Evolutionary conservation across 2,329 filamentous ascomycete genomes (phyloP), one percentile per base, ranked within the genome.

Genomic region (Paecilomyces sp.): DNA sequence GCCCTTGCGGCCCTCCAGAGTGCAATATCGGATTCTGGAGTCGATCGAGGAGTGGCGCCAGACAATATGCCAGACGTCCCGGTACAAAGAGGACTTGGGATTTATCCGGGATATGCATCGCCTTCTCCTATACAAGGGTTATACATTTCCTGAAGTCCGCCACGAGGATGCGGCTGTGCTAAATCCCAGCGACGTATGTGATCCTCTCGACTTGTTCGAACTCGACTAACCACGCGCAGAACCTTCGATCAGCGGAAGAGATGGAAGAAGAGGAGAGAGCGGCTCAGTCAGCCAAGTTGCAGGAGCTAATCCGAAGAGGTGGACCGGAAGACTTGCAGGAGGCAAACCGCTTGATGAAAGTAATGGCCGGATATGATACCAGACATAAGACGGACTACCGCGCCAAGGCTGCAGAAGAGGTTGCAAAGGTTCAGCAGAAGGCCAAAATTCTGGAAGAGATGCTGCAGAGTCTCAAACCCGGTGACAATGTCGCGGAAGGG

Each of bases 61-160:
- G 69, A 99, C 94, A 57, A 97, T 99, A 82, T 99, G 94, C 81
- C 91, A 96, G 76, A 99, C 93, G 50, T 97, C 92, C 73, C 85
- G 93, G 67, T 97, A 99, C 82, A 96, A 94, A 81, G 93, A 97
- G 71, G 94, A 99, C 72, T 73, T 99, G 66, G 94, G 94, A 5
- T 96, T 95, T 74, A 95, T 99, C 69, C 81, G 94, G 70, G 94
- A 99, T 75, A 99, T 99, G 94, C 94, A 99, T 76, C 85, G 94
- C 59, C 79, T 99, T 66, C 79, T 99, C 68, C 92, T 91, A 72
- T 97, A 96, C 81, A 99, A 99, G 78, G 94, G 94, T 58, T 99
- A 99, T 72, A 85, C 90, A 57, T 99, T 99, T 72, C 94, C 94
- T 4, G 92, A 96, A 72, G 86, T 99, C 64, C 86, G 91, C 67